Conservation (phyloP, 352 stramenopile genomes). For the Globisporangium spinosum region DNA sequence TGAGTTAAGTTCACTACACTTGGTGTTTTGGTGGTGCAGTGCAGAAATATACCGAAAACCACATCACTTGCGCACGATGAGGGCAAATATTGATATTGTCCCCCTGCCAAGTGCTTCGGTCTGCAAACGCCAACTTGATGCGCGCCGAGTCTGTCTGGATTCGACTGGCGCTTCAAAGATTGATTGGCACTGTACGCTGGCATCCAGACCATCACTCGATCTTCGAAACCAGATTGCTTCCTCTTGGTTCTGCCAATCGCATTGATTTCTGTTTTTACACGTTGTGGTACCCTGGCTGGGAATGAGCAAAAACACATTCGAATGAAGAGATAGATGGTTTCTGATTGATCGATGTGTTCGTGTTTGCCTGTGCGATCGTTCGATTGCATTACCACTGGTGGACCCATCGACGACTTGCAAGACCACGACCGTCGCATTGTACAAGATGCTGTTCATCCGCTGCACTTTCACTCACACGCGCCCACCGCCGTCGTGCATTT, state of each 20-base stretch:
- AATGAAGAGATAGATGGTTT: neutral
- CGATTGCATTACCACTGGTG: neutral
- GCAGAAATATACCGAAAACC: too few species aligned
- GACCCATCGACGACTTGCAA: neutral
- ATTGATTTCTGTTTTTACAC: neutral
- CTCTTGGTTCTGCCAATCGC: too few species aligned
- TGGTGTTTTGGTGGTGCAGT: too few species aligned
- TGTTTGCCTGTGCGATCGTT: neutral
- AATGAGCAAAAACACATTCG: too few species aligned
- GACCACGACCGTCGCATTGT: neutral
- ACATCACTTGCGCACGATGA: too few species aligned
- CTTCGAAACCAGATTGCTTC: neutral
- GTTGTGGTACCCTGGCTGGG: too few species aligned
- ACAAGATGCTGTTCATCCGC: neutral
- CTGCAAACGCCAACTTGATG: too few species aligned
- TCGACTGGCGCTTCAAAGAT: neutral
- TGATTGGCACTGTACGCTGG: neutral
- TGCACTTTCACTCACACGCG: neutral
- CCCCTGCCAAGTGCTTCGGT: too few species aligned
- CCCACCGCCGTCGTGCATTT: neutral
- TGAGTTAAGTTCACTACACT: too few species aligned
- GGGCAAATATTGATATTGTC: too few species aligned
- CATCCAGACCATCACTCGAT: neutral
- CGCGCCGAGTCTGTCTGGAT: neutral
- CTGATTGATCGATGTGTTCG: neutral